These are phyloP conservation scores for Metschnikowia lochheadii DNA, from an alignment of 805 yeast species.

Conservation along the genomic window DNA sequence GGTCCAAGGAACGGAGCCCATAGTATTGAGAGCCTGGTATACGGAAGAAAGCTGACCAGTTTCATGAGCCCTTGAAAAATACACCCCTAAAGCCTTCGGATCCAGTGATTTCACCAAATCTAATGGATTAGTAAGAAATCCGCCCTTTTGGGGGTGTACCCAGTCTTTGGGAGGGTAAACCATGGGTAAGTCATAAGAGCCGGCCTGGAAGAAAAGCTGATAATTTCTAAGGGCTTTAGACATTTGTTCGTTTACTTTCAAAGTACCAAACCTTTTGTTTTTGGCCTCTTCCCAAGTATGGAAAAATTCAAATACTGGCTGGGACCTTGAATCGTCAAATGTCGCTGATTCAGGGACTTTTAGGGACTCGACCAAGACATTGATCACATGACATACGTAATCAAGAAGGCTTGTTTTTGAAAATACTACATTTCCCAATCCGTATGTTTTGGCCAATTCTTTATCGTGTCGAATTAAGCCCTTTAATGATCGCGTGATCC, in stretches of 20 bases:
- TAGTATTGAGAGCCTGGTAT: slow-evolving; percentile 24
- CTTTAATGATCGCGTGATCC: background rate
- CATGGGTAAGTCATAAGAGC: slow-evolving; percentile 31
- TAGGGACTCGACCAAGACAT: slow-evolving; percentile 15
- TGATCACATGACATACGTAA: slow-evolving; percentile 18
- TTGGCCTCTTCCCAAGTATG: slow-evolving; percentile 3
- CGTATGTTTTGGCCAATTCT: background rate
- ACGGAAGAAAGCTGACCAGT: slow-evolving; percentile 32
- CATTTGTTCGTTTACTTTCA: slow-evolving; percentile 11
- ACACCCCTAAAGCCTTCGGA: slow-evolving; percentile 14
- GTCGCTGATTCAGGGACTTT: slow-evolving; percentile 6
- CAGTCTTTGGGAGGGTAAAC: slow-evolving; percentile 35
- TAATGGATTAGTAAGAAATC: slow-evolving; percentile 26
- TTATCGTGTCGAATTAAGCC: slow-evolving; percentile 2
- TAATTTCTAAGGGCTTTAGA: slow-evolving; percentile 7
- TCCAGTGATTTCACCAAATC: slow-evolving; percentile 23
- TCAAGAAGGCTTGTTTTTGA: slow-evolving; percentile 18
- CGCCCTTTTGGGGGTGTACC: slow-evolving; percentile 33
- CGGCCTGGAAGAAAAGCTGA: slow-evolving; percentile 10
- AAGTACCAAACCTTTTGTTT: slow-evolving; percentile 9
- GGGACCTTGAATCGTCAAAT: background rate
- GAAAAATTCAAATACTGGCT: slow-evolving; percentile 4
- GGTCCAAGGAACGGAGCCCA: slow-evolving; percentile 35
- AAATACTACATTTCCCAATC: slow-evolving; percentile 8
- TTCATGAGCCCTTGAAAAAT: slow-evolving; percentile 23